Base-by-base conservation (phyloP, 495 filamentous ascomycete species). In the Aspergillus ostianus region DNA sequence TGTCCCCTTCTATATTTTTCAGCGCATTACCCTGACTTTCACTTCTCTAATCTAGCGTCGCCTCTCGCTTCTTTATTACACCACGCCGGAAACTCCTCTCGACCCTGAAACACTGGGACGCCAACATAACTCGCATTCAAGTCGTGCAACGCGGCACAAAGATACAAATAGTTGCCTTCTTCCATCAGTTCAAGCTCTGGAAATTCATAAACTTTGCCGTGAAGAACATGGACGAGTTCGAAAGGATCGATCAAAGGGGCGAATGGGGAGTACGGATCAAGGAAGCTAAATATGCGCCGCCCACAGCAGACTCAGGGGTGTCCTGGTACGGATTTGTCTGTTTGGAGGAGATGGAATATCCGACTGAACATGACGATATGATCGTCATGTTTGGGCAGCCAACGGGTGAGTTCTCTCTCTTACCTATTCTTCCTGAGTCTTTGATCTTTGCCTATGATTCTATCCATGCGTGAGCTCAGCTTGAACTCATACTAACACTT, bases 281-380 rank as follows among this genome's bases (percentile, higher is more conserved):
- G 19, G 48, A 50, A 6, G 48, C 48, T 0, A 50, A 50, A 4
- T 50, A 23, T 50, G 20, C 48, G 3, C 8, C 26, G 48, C 48
- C 48, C 6, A 20, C 10, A 20, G 13, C 36, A 41, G 36, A 41
- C 12, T 10, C 36, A 26, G 20, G 23, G 15, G 48, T 23, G 19
- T 20, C 48, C 4, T 50, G 20, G 20, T 27, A 21, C 2, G 48
- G 48, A n/a, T 50, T 50, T 26, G 48, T 50, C 10, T 50, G 19
- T 26, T 27, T 50, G 12, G 19, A 50, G 2, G 48, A 50, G 20
- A 10, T 20, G 6, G 20, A 21, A 9, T 50, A 50, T 50, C 48
- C 48, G 48, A 21, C 15, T 50, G 48, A 50, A 19, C 48, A 50
- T 26, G 48, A 50, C 18, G 48, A 50, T 26, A 50, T 50, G 20